Percentiles rank a stretch among this genome's conserved stretches.
Conservation (phyloP, 257 asterid species). For the Asclepias syriaca region DNA sequence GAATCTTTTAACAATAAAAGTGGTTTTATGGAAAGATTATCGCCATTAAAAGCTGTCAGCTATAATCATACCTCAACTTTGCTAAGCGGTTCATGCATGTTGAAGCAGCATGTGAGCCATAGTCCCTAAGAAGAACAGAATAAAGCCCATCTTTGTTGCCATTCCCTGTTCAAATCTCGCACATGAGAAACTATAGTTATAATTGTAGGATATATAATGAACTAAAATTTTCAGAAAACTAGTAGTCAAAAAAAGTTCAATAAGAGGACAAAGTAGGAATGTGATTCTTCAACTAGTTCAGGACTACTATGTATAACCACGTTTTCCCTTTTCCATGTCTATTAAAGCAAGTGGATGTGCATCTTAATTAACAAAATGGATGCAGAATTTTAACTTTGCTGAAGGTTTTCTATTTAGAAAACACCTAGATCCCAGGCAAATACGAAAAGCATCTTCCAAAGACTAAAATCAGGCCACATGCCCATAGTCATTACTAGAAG, state of each 20-base stretch:
- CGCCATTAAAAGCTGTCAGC: constrained; percentile 8
- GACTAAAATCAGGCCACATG: neutral
- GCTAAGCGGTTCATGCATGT: constrained; percentile 97
- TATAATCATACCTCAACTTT: constrained; percentile 62
- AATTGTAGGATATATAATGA: neutral
- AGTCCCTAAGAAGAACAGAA: constrained; percentile 94
- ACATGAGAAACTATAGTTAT: neutral
- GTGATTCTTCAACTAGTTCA: neutral
- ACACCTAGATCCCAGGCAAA: neutral
- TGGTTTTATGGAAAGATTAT: constrained; percentile 9
- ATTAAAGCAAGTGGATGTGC: neutral
- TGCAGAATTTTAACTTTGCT: neutral
- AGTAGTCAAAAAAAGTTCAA: neutral
- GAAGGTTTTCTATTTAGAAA: neutral
- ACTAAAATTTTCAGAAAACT: neutral
- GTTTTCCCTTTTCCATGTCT: neutral
- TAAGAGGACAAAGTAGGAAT: neutral
- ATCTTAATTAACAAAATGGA: neutral
- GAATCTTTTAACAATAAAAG: constrained; percentile 1
- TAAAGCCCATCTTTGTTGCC: constrained; percentile 94
- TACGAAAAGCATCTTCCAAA: neutral
- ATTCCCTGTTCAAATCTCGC: constrained; percentile 57
- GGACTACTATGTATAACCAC: neutral
- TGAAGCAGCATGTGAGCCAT: constrained; percentile 81
- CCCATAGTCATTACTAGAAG: neutral